Base-by-base conservation (phyloP, 345 rosid species). In the Lepidium africanum region DNA sequence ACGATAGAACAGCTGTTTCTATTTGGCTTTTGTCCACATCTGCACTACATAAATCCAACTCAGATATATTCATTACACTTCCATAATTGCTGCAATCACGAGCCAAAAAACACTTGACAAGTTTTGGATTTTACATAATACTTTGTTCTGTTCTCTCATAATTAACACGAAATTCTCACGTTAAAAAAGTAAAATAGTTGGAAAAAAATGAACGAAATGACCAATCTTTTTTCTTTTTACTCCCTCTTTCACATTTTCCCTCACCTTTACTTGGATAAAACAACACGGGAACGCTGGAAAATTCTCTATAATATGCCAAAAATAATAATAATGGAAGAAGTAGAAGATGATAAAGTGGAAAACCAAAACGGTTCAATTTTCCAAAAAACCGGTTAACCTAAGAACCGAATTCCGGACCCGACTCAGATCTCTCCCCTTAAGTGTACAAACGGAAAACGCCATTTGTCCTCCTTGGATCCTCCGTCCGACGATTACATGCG, bases 401-500 rank as follows among this genome's bases (percentile, higher is more conserved):
- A 72, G 76, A 72, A 72, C 70, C 76, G 76, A 72, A 65, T 72
- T 72, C 1, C 76, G 56, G 7, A 72, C 64, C 65, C 76, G 65
- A 16, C 70, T 54, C 10, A 63, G 70, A 65, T 72, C 76, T 55
- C 76, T 54, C 1, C 70, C 76, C 32, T 72, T 72, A 6, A 54
- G 76, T 27, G 65, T 55, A 72, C 65, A 72, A 55, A 72, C 70
- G 2, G 76, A 57, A 65, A 64, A 72, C 45, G 76, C 76, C 76
- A 72, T 64, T 56, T 72, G 41, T 27, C 53, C 65, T 63, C 52
- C 59, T 65, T 65, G 59, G 6, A 72, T 57, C 65, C 76, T 72
- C 76, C 76, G 51, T 57, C 71, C 71, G 6, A 65, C 50, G 5
- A 79, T 67, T 23, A 79, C 49, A 55, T 79, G 82, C 56, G 82